phyloP scores from a whole-genome alignment of 306 rosid species.

The Quercus engelmannii region DNA sequence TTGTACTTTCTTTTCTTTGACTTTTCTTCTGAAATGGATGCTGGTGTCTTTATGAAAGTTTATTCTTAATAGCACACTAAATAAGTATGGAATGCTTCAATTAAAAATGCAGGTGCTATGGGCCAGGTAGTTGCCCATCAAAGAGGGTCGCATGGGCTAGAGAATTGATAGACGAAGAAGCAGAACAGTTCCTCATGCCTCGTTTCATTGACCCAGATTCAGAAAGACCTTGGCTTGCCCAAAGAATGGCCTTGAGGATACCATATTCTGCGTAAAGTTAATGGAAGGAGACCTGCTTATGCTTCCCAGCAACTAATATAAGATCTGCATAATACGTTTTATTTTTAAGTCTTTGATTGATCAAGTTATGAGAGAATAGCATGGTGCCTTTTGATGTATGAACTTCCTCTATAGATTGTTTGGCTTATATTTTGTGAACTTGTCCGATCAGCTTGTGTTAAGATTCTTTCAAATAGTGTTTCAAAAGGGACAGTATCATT shows the following conservation, averaged over 20 bases:
- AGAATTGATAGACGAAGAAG: constrained; percentile 62
- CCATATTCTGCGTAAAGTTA: constrained; percentile 64
- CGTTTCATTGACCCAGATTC: constrained; percentile 64
- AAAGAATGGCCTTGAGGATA: constrained; percentile 64
- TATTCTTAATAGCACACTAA: background rate
- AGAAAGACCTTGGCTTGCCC: constrained; percentile 80
- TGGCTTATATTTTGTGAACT: background rate
- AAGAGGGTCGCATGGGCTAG: constrained; percentile 58
- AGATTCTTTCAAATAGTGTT: background rate
- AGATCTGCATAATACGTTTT: constrained; percentile 1
- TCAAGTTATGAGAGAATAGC: constrained; percentile 12
- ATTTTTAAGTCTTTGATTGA: background rate
- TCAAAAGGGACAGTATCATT: background rate
- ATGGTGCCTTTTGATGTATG: background rate
- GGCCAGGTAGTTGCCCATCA: no score
- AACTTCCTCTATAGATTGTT: background rate
- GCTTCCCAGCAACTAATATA: constrained; percentile 7
- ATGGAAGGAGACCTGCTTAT: constrained; percentile 1
- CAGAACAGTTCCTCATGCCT: constrained; percentile 65
- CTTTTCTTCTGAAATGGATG: background rate
- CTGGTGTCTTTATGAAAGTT: background rate
- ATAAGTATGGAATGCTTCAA: constrained; percentile 6
- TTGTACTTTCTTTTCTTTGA: background rate
- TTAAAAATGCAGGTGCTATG: no score
- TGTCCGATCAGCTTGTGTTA: background rate